Conservation (phyloP, 495 filamentous ascomycete species). For the Lasiosphaeria hispida region DNA sequence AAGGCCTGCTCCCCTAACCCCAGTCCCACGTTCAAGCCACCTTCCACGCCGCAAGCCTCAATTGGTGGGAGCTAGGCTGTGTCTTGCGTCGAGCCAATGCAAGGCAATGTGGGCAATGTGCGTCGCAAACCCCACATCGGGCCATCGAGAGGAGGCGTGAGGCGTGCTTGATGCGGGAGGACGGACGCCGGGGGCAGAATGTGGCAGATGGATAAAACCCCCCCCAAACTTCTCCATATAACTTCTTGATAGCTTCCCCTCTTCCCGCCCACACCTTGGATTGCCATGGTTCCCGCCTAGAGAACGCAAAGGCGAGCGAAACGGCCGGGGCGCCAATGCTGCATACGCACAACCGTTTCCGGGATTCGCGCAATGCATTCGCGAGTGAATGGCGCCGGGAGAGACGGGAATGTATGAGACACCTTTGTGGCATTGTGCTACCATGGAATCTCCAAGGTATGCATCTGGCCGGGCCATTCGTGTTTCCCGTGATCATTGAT, state of each 20-base stretch:
- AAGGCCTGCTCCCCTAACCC: neutral
- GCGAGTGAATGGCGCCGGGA: too few relatives aligned
- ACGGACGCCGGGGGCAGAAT: slow-evolving; percentile 1
- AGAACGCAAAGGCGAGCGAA: too few relatives aligned
- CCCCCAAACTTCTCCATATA: too few relatives aligned
- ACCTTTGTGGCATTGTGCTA: slow-evolving; percentile 7
- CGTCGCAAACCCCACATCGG: neutral
- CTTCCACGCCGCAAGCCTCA: neutral
- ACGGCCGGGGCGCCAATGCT: too few relatives aligned
- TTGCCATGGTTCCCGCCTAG: too few relatives aligned
- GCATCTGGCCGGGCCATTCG: neutral
- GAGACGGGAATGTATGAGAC: neutral
- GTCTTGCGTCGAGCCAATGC: slow-evolving; percentile 14
- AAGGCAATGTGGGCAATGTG: neutral
- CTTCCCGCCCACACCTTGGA: too few relatives aligned
- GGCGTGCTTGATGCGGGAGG: slow-evolving; percentile 2
- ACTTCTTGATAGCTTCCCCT: too few relatives aligned
- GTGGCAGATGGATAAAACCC: too few relatives aligned
- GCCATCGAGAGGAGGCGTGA: neutral
- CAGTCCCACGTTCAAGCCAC: neutral
- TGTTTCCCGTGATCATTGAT: neutral
- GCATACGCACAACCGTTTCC: too few relatives aligned
- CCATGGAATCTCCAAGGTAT: neutral
- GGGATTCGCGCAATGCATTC: too few relatives aligned
- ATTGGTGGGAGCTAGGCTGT: slow-evolving; percentile 10